These are phyloP conservation scores for Filobasidium uniguttulatum DNA, from an alignment of 1,284 basidiomycete genomes.

Conservation along the genomic window DNA sequence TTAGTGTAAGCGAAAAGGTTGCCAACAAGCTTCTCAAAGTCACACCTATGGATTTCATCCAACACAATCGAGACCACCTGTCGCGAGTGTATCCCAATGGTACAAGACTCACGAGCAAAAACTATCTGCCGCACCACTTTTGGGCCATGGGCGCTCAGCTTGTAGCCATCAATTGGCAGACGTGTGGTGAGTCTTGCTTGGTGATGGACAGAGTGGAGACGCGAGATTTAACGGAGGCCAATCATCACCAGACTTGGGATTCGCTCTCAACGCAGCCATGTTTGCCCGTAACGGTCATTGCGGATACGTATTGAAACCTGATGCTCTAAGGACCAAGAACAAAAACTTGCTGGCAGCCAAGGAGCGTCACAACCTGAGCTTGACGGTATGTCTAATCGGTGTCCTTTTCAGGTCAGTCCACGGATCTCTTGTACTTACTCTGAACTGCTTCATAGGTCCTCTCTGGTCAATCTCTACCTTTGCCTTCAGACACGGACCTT, in stretches of 20 bases:
- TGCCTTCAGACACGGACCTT: slow-evolving; percentile 25
- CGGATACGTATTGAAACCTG: slow-evolving; percentile 86
- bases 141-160: slow-evolving; percentile 86
- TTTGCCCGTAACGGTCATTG: slow-evolving; percentile 72
- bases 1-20: slow-evolving; percentile 82
- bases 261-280: slow-evolving; percentile 87
- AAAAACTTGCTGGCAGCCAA: slow-evolving; percentile 47
- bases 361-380: slow-evolving; percentile 50
- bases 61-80: slow-evolving; percentile 75
- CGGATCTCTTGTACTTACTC: neutral
- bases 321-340: slow-evolving; percentile 53
- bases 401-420: neutral
- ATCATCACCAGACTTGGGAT: slow-evolving; percentile 52
- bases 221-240: neutral
- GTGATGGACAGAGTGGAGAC: slow-evolving; percentile 3
- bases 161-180: slow-evolving; percentile 98
- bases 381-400: slow-evolving; percentile 42
- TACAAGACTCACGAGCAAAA: slow-evolving; percentile 64
- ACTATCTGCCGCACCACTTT: slow-evolving; percentile 77
- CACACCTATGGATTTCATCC: slow-evolving; percentile 60
- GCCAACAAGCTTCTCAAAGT: slow-evolving; percentile 42
- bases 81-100: slow-evolving; percentile 85
- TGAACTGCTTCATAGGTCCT: slow-evolving; percentile 47
- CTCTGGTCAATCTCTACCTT: slow-evolving; percentile 84
- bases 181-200: slow-evolving; percentile 51